phyloP scores from a whole-genome alignment of 176 grass and related monocot genomes.

The Cenchrus americanus region DNA sequence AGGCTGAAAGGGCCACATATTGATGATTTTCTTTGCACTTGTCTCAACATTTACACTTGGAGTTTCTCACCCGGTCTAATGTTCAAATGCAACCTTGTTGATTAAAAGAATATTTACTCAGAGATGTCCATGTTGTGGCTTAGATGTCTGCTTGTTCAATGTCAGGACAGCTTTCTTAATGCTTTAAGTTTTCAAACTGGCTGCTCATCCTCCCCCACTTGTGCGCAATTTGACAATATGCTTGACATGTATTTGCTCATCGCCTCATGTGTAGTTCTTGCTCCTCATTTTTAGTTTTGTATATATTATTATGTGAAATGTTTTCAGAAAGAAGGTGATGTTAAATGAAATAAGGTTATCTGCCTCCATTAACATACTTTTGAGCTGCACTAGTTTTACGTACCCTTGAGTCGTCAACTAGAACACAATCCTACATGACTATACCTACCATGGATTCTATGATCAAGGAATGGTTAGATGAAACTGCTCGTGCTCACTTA shows the following conservation, averaged over 20 bases:
- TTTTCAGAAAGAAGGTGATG: background rate
- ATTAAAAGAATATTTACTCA: background rate
- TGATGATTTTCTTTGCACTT: background rate
- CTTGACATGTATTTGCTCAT: background rate
- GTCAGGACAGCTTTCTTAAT: background rate
- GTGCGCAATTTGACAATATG: background rate
- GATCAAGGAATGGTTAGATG: background rate
- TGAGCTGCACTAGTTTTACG: background rate
- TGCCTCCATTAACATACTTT: background rate
- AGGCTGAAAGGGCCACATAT: background rate
- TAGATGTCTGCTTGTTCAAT: background rate
- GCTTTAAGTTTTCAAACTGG: background rate
- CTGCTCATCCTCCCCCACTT: background rate
- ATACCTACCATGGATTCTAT: background rate
- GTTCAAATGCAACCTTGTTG: background rate
- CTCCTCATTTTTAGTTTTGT: background rate
- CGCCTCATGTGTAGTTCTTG: background rate
- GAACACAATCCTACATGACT: background rate
- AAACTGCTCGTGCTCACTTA: background rate
- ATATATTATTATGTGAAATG: slow-evolving; percentile 11
- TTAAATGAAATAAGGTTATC: background rate
- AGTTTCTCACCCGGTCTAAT: background rate
- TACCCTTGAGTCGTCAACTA: background rate
- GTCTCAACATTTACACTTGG: background rate
- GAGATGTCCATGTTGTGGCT: background rate